These are phyloP conservation scores for Sphagnum contortum DNA, from an alignment of 225 moss, liverwort and hornwort species.

Conservation along the genomic window DNA sequence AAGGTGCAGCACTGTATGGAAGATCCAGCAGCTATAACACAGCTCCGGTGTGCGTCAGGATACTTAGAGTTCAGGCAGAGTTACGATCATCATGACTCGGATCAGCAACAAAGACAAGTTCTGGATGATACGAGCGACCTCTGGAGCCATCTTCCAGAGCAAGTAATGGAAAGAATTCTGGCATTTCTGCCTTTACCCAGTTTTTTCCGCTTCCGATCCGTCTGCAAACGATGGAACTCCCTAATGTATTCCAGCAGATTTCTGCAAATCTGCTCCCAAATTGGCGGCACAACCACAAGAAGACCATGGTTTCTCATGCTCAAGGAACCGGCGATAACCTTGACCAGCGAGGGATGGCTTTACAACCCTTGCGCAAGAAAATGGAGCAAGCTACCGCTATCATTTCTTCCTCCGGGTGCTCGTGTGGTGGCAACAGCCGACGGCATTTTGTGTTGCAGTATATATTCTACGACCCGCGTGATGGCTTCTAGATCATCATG, in stretches of 20 bases:
- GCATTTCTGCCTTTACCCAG: slow-evolving; percentile 15
- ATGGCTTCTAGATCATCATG: no score
- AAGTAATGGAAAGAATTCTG: slow-evolving; percentile 15
- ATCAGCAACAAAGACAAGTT: neutral
- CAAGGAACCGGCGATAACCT: slow-evolving; percentile 4
- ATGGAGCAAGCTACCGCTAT: slow-evolving; percentile 16
- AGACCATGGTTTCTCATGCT: slow-evolving; percentile 19
- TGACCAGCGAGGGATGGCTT: neutral
- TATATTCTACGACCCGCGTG: neutral
- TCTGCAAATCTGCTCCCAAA: slow-evolving; percentile 6
- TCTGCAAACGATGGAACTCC: slow-evolving; percentile 15
- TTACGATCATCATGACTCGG: neutral
- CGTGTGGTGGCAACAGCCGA: slow-evolving; percentile 14
- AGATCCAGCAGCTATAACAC: no score
- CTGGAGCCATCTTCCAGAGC: slow-evolving; percentile 14
- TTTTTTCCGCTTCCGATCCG: slow-evolving; percentile 12
- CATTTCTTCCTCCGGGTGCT: slow-evolving; percentile 12
- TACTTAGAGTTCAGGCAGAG: neutral
- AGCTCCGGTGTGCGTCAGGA: neutral
- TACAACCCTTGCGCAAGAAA: slow-evolving; percentile 10
- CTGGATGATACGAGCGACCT: neutral
- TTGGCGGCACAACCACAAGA: neutral
- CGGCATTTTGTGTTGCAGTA: slow-evolving; percentile 15
- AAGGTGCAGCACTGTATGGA: no score
- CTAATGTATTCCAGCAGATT: slow-evolving; percentile 6